These are phyloP conservation scores for Pyronema domesticum DNA, from an alignment of 495 filamentous ascomycete genomes.

Conservation along the genomic window DNA sequence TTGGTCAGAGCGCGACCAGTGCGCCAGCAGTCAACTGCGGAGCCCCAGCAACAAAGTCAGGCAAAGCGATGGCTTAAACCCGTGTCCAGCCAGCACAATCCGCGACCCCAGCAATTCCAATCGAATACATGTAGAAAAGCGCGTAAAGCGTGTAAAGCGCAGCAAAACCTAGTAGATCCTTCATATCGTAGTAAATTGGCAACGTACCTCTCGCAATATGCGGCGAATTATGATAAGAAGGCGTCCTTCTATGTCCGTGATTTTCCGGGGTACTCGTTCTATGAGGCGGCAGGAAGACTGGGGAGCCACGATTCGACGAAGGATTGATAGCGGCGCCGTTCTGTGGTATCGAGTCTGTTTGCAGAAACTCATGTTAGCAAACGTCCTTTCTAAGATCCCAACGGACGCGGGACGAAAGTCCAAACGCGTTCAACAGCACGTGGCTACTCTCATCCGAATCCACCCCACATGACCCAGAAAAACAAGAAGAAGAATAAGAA, in stretches of 20 bases:
- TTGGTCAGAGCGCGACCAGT: not conserved
- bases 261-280: slow-evolving; percentile 20
- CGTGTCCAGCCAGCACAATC: too few species aligned
- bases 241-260: slow-evolving; percentile 12
- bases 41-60: too few species aligned
- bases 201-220: slow-evolving; percentile 20
- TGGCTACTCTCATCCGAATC: too few species aligned
- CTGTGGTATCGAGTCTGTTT: slow-evolving; percentile 22
- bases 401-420: not conserved
- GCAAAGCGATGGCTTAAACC: too few species aligned
- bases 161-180: too few species aligned
- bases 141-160: too few species aligned
- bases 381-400: not conserved
- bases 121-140: too few species aligned
- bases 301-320: slow-evolving; percentile 16
- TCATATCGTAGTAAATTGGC: not conserved
- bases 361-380: slow-evolving; percentile 13
- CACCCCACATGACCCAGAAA: not conserved
- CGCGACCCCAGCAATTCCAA: too few species aligned
- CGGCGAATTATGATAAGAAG: slow-evolving; percentile 18
- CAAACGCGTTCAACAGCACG: not conserved
- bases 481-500: not conserved
- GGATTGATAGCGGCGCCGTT: slow-evolving; percentile 19
- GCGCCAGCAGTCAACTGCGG: too few species aligned
- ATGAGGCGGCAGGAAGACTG: slow-evolving; percentile 16